Conservation (phyloP, 805 yeast genomes). For the Candida alai region DNA sequence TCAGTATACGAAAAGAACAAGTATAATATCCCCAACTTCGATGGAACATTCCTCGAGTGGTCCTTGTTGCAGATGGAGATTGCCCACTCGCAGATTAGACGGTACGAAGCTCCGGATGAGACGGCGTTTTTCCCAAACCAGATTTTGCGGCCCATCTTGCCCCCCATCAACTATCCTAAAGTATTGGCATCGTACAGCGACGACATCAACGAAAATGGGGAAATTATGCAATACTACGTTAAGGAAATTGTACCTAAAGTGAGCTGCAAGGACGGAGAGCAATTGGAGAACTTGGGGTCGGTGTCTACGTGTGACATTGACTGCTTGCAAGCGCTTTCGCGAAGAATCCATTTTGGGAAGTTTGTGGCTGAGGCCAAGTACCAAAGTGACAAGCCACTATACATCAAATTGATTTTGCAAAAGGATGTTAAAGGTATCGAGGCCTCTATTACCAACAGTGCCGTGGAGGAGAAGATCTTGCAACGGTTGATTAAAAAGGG, state of each 20-base stretch:
- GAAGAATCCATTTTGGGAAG: conserved; percentile 95
- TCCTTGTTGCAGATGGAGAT: conserved; percentile 69
- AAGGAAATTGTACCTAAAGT: conserved; percentile 72
- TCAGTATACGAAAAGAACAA: conserved; percentile 64
- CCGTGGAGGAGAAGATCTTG: conserved; percentile 81
- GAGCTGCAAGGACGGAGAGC: conserved; percentile 65
- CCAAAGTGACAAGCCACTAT: conserved; percentile 58
- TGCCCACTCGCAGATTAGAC: conserved; percentile 64
- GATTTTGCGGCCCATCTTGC: conserved; percentile 68
- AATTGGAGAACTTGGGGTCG: conserved; percentile 82
- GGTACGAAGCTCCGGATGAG: conserved; percentile 95
- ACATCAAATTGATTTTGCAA: conserved; percentile 59
- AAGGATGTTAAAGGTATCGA: conserved; percentile 72
- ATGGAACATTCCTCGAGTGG: conserved; percentile 88
- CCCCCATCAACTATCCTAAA: conserved; percentile 73
- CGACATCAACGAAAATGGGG: conserved; percentile 71
- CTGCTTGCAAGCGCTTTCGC: conserved; percentile 78
- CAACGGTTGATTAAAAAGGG: conserved; percentile 78
- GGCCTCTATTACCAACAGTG: conserved; percentile 77
- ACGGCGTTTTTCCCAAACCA: conserved; percentile 78
- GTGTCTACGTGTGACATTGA: conserved; percentile 83
- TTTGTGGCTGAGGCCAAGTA: conserved; percentile 97
- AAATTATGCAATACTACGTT: conserved; percentile 66
- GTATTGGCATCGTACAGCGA: conserved; percentile 71
- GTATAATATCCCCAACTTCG: conserved; percentile 59